phyloP scores from a whole-genome alignment of 495 filamentous ascomycete species.

The Hamigera avellanea region DNA sequence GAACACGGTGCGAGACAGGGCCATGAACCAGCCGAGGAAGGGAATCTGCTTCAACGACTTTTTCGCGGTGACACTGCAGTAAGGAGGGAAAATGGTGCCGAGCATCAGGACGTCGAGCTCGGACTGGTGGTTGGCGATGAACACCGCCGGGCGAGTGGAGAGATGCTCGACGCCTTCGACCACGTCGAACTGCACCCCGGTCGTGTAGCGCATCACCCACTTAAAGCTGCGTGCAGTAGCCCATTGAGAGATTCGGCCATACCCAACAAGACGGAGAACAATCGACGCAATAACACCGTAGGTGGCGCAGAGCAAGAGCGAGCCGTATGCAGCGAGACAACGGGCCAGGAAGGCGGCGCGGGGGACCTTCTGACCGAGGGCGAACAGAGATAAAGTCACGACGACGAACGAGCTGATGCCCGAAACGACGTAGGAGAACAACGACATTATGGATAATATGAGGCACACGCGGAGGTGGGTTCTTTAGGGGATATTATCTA shows the following conservation, averaged over 20 bases:
- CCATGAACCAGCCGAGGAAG: constrained; percentile 95
- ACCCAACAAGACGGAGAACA: constrained; percentile 55
- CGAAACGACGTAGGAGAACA: constrained; percentile 35
- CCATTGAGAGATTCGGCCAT: constrained; percentile 74
- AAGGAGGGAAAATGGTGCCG: constrained; percentile 74
- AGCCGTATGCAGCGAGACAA: constrained; percentile 56
- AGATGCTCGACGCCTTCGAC: constrained; percentile 56
- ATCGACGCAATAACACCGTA: constrained; percentile 75
- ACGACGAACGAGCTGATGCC: constrained; percentile 43
- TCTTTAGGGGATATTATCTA: too few species aligned
- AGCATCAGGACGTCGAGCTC: constrained; percentile 92
- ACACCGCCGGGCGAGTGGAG: constrained; percentile 68
- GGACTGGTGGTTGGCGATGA: constrained; percentile 88
- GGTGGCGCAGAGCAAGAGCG: constrained; percentile 47
- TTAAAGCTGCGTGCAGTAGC: constrained; percentile 72
- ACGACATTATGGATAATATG: constrained; percentile 25
- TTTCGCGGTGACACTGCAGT: constrained; percentile 92
- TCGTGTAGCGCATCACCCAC: constrained; percentile 60
- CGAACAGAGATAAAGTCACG: constrained; percentile 46
- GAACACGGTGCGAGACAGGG: constrained; percentile 79
- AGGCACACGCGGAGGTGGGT: too few species aligned
- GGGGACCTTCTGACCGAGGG: constrained; percentile 40
- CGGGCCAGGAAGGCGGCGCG: constrained; percentile 60
- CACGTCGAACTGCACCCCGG: constrained; percentile 71
- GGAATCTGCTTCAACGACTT: constrained; percentile 67